Evolutionary conservation across 192 early-diverging fungal genomes (phyloP).

Genomic region (Coemansia sp.): DNA sequence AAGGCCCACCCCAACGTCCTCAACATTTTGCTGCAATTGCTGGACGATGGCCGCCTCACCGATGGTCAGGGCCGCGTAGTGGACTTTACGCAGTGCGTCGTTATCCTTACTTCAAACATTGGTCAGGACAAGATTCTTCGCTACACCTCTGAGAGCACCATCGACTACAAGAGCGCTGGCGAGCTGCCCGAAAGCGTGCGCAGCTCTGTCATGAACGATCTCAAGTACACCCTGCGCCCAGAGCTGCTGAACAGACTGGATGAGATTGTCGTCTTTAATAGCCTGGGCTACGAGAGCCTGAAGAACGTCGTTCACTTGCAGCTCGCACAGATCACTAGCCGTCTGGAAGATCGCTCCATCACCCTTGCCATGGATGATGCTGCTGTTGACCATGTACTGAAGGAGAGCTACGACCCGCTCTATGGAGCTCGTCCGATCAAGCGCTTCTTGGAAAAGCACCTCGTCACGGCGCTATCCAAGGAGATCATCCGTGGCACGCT

Average conservation of each 20-base stretch:
- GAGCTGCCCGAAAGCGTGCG: slow-evolving; percentile 49
- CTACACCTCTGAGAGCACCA: slow-evolving; percentile 29
- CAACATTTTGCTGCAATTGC: slow-evolving; percentile 77
- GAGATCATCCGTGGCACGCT: slow-evolving; percentile 70
- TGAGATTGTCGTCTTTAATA: slow-evolving; percentile 88
- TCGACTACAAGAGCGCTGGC: slow-evolving; percentile 22
- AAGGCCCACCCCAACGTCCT: slow-evolving; percentile 90
- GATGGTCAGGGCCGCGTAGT: slow-evolving; percentile 91
- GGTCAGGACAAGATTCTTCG: slow-evolving; percentile 66
- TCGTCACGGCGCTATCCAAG: slow-evolving; percentile 81
- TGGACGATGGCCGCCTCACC: slow-evolving; percentile 96
- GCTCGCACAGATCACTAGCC: slow-evolving; percentile 62
- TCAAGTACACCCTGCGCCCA: slow-evolving; percentile 80
- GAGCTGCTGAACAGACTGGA: slow-evolving; percentile 98
- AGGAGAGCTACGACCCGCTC: slow-evolving; percentile 84
- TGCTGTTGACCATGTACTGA: slow-evolving; percentile 77
- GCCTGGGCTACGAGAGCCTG: slow-evolving; percentile 66
- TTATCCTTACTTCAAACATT: slow-evolving; percentile 95
- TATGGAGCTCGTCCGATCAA: slow-evolving; percentile 95
- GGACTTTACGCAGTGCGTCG: slow-evolving; percentile 94
- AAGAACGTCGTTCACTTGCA: slow-evolving; percentile 74
- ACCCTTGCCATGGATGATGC: slow-evolving; percentile 66
- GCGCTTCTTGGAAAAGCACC: slow-evolving; percentile 79
- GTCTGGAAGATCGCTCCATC: slow-evolving; percentile 80
- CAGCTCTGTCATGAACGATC: slow-evolving; percentile 78